Evolutionary conservation across 129 eudicot species (phyloP), one percentile per base, ranked within the genome.

Genomic region (Artemisia argyi): DNA sequence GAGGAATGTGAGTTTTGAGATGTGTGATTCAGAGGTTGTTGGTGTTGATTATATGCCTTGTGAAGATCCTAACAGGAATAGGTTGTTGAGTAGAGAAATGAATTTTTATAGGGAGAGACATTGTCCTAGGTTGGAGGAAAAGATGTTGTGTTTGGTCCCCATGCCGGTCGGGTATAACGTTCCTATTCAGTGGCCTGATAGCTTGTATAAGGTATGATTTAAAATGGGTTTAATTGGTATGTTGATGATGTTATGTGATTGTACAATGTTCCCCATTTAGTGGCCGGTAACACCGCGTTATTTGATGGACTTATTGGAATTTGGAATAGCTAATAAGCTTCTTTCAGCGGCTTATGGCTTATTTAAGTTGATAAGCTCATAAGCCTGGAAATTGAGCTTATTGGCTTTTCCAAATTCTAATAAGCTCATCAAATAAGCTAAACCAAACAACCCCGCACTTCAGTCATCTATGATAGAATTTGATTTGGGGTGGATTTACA

Each of bases 31-130:
- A 0, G 98, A 89, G 30, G 63, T 63, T 56, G 96, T 89, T 39
- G 63, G 67, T 56, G 96, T 87, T 73, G 98, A 92, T 78, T 87
- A 92, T 39, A 92, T 92, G 98, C 98, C 98, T 0, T 92, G 98
- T 64, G 98, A 92, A 53, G 96, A 92, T 85, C 98, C 98, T 4
- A 92, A 83, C 19, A 74, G 95, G 75, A 92, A 88, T 48, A 80
- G 96, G 52, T 83, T 83, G 84, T 78, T 92, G 2, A 92, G 98
- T 20, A 81, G 96, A 65, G 98, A 89, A 32, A 92, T 92, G 98
- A 92, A 92, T 74, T 92, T 35, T 66, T 92, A 92, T 69, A 74
- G 98, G 81, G 98, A 92, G 49, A 69, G 98, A 75, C 98, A 92
- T 89, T 92, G 98, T 52, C 98, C 98, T 39, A 11, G n/a, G 53